phyloP scores from a whole-genome alignment of 2,329 filamentous ascomycete species.

The Ascochyta lentis region DNA sequence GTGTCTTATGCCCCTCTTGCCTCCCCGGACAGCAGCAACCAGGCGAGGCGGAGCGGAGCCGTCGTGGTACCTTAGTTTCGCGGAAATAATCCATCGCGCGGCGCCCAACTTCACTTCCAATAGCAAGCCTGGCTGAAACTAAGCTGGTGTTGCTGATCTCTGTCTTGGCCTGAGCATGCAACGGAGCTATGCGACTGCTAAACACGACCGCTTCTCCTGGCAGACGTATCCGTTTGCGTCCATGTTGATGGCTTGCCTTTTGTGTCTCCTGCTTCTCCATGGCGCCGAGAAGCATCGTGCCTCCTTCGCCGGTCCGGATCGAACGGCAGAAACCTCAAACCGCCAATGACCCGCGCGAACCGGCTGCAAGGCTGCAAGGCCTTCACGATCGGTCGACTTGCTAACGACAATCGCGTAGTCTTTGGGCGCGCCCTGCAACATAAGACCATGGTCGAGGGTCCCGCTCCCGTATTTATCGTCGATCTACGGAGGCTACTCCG shows the following conservation, averaged over 20 bases:
- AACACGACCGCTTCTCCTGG: slow-evolving; percentile 8
- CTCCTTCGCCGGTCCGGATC: slow-evolving; percentile 8
- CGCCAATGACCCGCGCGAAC: neutral
- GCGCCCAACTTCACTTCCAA: slow-evolving; percentile 15
- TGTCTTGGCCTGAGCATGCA: slow-evolving; percentile 25
- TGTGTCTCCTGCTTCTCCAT: slow-evolving; percentile 3
- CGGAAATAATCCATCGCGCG: slow-evolving; percentile 19
- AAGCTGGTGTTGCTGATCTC: slow-evolving; percentile 28
- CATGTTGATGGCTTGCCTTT: neutral
- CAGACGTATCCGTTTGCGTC: slow-evolving; percentile 9
- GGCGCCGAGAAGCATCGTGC: neutral
- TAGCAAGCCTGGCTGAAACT: slow-evolving; percentile 41
- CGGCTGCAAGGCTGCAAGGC: neutral
- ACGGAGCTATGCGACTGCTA: slow-evolving; percentile 10
- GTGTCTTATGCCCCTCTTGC: slow-evolving; percentile 3
- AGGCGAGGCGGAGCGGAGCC: slow-evolving; percentile 15
- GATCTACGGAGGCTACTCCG: slow-evolving; percentile 6
- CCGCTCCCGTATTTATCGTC: slow-evolving; percentile 1
- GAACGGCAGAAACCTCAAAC: slow-evolving; percentile 14
- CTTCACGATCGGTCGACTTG: neutral
- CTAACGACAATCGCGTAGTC: neutral
- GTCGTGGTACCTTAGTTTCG: slow-evolving; percentile 6
- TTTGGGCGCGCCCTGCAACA: neutral
- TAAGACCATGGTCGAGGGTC: slow-evolving; percentile 4
- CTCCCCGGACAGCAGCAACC: slow-evolving; percentile 2